Percentiles rank a stretch among this genome's conserved stretches.
These are phyloP conservation scores for Laguncularia racemosa DNA, from an alignment of 345 rosid species.

Conservation along the genomic window DNA sequence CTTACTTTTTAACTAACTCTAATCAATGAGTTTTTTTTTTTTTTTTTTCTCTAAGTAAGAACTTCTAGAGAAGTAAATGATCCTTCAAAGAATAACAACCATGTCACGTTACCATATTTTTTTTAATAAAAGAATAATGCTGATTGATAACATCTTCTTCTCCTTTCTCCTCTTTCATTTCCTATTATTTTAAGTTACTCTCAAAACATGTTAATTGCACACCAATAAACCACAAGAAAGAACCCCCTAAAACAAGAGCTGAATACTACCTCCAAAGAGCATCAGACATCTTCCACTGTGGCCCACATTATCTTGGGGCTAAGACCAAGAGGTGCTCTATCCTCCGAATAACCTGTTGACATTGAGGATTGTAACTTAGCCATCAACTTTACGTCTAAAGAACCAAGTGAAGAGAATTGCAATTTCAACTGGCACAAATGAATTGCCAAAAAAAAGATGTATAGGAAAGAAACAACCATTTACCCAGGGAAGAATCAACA, in stretches of 20 bases:
- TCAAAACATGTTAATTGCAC: not conserved
- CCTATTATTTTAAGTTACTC: no score
- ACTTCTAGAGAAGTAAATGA: no score
- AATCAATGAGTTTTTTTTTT: no score
- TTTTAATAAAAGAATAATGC: not conserved
- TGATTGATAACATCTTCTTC: not conserved
- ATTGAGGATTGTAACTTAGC: slow-evolving; percentile 69
- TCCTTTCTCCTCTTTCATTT: no score
- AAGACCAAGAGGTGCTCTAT: slow-evolving; percentile 64
- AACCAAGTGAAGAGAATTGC: slow-evolving; percentile 96
- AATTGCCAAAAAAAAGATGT: slow-evolving; percentile 1
- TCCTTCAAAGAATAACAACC: no score
- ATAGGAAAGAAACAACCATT: not conserved
- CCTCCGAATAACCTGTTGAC: slow-evolving; percentile 79
- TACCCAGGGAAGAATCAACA: no score
- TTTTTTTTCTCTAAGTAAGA: no score
- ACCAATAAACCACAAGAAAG: not conserved
- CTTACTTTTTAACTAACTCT: no score
- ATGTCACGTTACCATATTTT: no score
- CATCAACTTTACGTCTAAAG: slow-evolving; percentile 93
- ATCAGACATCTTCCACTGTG: slow-evolving; percentile 80
- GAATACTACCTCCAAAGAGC: slow-evolving; percentile 80
- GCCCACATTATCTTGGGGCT: slow-evolving; percentile 92
- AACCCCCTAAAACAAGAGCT: slow-evolving; percentile 5
- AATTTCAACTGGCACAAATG: slow-evolving; percentile 6